Base-by-base conservation (phyloP, 805 yeast genomes). In the Saccharomyces kudriavzevii region DNA sequence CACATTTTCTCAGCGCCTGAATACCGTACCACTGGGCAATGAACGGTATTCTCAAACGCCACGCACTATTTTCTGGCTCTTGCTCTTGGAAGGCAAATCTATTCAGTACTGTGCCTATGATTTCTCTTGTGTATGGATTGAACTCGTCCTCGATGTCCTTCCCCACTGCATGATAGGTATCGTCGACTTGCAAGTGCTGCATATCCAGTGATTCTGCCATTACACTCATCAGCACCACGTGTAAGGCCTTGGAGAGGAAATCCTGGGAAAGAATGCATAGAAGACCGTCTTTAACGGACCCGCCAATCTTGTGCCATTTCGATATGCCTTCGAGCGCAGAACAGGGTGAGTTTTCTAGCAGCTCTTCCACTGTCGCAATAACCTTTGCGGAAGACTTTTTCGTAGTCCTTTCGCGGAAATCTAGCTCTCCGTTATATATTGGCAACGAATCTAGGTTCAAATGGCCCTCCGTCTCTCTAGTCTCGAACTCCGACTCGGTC, bases 11-110 rank as follows among this genome's bases (percentile, higher is more conserved):
- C 24, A 88, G 70, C 0, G 83, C 71, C 50, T 76, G 72, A 1
- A 79, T 62, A 0, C 96, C 96, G 59, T 80, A 81, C 87, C 89
- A 87, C 49, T 62, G 64, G 1, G 84, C 75, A 2, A 85, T 74
- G 40, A 64, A 64, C 2, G 57, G 59, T 49, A 70, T 69, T 55
- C 84, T 75, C 10, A 87, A 58, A 22, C 59, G 56, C 60, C 71
- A 76, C 4, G 48, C 55, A 61, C 13, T 60, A 3, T 25, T 31
- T 17, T 8, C 24, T 0, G n/a, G 0, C 53, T 56, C 59, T 5
- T 75, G 64, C 14, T 50, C 48, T 14, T 24, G 28, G 4, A 50
- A 48, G 5, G 66, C 69, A 64, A 83, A 85, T 60, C 75, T 78
- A 47, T 72, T 65, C 48, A 83, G 58, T 0, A 85, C 74, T 0